Evolutionary conservation across 73 alveolate species (phyloP), one percentile per base, ranked within the genome.

Genomic region (Paramecium primaurelia): DNA sequence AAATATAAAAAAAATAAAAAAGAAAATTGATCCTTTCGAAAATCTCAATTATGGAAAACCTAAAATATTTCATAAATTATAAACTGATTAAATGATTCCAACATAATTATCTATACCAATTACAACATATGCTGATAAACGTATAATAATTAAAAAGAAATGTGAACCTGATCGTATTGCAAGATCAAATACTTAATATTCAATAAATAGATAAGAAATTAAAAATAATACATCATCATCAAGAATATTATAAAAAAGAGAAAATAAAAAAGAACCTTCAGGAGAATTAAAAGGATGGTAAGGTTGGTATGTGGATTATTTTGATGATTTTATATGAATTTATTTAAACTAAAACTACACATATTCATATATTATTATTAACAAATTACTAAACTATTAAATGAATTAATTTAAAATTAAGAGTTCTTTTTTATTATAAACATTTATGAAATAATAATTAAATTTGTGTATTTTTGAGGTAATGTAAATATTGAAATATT

Each of bases 221-320:
- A 64, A 64, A 34, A 64, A 64, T 64, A 32, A 28, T 6, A 32
- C 84, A 12, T 64, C 84, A 8, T 22, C 69, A 16, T 64, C 84
- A 1, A 64, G 84, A 34, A 26, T 64, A 12, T 2, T 64, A 14
- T 32, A 32, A 12, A 64, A 64, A 26, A 36, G 47, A 34, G 22
- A 73, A 73, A 36, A 8, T 9, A 73, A 38, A 73, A 73, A 73
- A 38, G 87, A 73, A 0, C 87, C 87, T 4, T 73, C 87, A 38
- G 40, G 40, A 73, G 34, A 73, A 32, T 18, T 54, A 5, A 54
- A 54, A n/a, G 69, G 69, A 54, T 54, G 69, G 69, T 8, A 54
- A 18, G 87, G 87, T 12, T 73, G 64, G 87, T 37, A 73, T 73
- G 64, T 73, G n/a, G 87, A 73, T 3, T 25, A 36, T 32, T 64